phyloP scores from a whole-genome alignment of 257 asterid genomes.

The Oldenlandia corymbosa region DNA sequence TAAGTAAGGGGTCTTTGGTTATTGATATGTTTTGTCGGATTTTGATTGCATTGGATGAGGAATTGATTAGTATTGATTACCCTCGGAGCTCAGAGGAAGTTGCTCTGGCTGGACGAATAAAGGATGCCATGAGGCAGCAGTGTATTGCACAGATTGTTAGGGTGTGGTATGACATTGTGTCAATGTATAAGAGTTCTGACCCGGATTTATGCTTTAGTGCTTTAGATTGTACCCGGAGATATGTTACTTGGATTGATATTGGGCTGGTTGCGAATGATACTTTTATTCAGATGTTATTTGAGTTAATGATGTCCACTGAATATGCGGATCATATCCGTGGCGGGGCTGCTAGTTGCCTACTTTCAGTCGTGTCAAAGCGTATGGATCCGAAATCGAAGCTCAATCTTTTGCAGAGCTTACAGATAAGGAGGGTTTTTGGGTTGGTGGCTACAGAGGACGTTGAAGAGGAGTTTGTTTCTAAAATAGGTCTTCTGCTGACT shows the following conservation, averaged over 20 bases:
- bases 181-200: slow-evolving; percentile 58
- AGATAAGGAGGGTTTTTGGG: slow-evolving; percentile 68
- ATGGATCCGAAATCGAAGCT: slow-evolving; percentile 82
- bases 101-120: slow-evolving; percentile 58
- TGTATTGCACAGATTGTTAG: slow-evolving; percentile 78
- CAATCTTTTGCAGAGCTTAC: slow-evolving; percentile 63
- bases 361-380: slow-evolving; percentile 71
- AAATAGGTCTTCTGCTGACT: slow-evolving; percentile 68
- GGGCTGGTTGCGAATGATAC: slow-evolving; percentile 72
- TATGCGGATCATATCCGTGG: slow-evolving; percentile 61
- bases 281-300: slow-evolving; percentile 62
- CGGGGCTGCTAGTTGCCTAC: slow-evolving; percentile 68
- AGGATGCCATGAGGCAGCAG: slow-evolving; percentile 91
- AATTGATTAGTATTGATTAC: slow-evolving; percentile 74
- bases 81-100: slow-evolving; percentile 67
- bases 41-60: slow-evolving; percentile 74
- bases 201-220: slow-evolving; percentile 67
- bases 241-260: slow-evolving; percentile 88
- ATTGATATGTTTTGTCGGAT: slow-evolving; percentile 95
- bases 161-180: slow-evolving; percentile 68
- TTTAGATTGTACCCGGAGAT: slow-evolving; percentile 66
- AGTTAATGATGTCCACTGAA: slow-evolving; percentile 61
- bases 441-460: slow-evolving; percentile 47
- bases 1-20: slow-evolving; percentile 63
- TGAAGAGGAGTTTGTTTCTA: slow-evolving; percentile 56